A percentile compares a stretch with the other conserved stretches of the same genome.
phyloP scores from a whole-genome alignment of 2,329 filamentous ascomycete species.

The Fusarium floridanum region DNA sequence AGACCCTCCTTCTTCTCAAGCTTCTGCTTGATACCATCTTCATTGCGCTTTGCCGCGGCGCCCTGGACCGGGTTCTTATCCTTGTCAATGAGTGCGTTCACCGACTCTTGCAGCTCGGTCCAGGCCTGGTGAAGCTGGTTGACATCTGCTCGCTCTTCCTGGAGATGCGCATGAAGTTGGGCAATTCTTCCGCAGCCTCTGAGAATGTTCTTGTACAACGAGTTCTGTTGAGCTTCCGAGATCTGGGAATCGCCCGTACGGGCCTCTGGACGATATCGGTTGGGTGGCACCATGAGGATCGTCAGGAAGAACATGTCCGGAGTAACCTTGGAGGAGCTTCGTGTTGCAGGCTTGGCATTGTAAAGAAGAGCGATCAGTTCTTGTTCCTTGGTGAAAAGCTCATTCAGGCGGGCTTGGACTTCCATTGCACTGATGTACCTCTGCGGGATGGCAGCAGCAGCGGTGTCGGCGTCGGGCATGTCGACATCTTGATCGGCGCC shows the following conservation, averaged over 20 bases:
- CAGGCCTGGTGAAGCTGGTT: constrained; percentile 85
- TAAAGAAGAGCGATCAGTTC: constrained; percentile 90
- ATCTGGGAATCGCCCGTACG: constrained; percentile 84
- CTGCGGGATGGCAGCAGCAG: constrained; percentile 58
- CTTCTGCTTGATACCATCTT: constrained; percentile 97
- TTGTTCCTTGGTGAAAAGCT: constrained; percentile 89
- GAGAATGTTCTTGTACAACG: constrained; percentile 86
- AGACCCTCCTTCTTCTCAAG: constrained; percentile 99
- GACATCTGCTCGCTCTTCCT: constrained; percentile 63
- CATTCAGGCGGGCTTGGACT: constrained; percentile 80
- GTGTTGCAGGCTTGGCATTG: constrained; percentile 75
- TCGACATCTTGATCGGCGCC: constrained; percentile 60
- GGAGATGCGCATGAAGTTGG: constrained; percentile 72
- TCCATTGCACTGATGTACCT: constrained; percentile 87
- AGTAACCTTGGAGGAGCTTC: constrained; percentile 68
- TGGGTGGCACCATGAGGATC: constrained; percentile 89
- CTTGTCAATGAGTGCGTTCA: constrained; percentile 93
- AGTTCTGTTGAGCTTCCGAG: constrained; percentile 89
- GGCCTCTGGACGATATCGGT: constrained; percentile 89
- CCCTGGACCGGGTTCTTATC: constrained; percentile 88
- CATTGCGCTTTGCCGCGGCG: constrained; percentile 80
- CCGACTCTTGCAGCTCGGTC: constrained; percentile 85
- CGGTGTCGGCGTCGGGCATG: constrained; percentile 49
- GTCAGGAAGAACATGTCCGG: constrained; percentile 96
- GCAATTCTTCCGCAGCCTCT: constrained; percentile 79